These are phyloP conservation scores for Pueraria montana DNA, from an alignment of 306 rosid species.

Conservation along the genomic window DNA sequence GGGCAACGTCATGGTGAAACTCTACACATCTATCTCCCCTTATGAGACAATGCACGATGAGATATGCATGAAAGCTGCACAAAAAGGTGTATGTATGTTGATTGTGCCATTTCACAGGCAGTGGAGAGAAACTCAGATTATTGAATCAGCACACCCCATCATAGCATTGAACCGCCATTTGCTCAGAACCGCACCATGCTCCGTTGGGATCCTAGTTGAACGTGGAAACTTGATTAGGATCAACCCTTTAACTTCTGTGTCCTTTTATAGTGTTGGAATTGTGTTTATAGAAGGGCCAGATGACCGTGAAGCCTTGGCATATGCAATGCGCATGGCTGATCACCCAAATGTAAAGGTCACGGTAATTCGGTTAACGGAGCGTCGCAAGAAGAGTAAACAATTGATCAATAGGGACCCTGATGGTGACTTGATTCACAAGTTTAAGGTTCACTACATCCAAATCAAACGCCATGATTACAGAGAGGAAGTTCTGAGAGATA, in stretches of 20 bases:
- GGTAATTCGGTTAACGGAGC: constrained; percentile 40
- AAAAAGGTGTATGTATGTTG: constrained; percentile 54
- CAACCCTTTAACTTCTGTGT: background rate
- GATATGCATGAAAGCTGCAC: constrained; percentile 59
- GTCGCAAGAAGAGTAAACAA: background rate
- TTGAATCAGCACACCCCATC: constrained; percentile 27
- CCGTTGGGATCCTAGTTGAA: constrained; percentile 61
- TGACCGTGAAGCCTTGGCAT: constrained; percentile 72
- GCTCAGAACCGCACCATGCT: constrained; percentile 28
- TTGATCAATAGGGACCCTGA: constrained; percentile 23
- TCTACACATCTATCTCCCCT: constrained; percentile 66
- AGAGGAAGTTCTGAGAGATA: constrained; percentile 54
- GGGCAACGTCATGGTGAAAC: constrained; percentile 41
- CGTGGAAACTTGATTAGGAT: constrained; percentile 24
- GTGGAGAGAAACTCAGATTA: background rate
- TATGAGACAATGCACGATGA: constrained; percentile 74
- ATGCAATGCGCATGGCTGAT: constrained; percentile 59
- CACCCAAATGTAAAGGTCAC: constrained; percentile 53
- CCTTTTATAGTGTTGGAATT: constrained; percentile 51
- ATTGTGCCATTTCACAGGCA: constrained; percentile 68
- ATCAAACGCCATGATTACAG: constrained; percentile 47
- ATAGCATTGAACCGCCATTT: constrained; percentile 65
- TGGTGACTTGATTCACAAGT: constrained; percentile 49
- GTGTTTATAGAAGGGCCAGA: constrained; percentile 67
- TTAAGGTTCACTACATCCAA: constrained; percentile 6